phyloP scores from a whole-genome alignment of 179 eudicot genomes.

The Amaranthus tricolor region DNA sequence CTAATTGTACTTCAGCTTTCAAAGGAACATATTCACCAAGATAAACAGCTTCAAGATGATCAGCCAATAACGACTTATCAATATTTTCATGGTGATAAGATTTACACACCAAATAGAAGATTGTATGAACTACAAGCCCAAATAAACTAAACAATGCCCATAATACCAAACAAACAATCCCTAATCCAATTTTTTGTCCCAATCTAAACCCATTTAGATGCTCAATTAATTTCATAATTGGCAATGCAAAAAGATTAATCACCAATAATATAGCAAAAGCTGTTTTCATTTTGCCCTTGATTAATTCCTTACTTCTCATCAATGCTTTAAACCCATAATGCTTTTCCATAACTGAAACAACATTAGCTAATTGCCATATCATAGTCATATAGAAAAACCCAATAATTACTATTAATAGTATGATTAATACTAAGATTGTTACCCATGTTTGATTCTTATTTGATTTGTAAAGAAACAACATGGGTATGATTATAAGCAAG shows the following conservation, averaged over 20 bases:
- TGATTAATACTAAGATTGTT: background rate
- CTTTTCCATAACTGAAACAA: conserved; percentile 38
- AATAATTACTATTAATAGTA: conserved; percentile 7
- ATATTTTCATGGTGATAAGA: conserved; percentile 57
- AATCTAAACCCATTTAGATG: conserved; percentile 1
- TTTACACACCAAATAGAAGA: conserved; percentile 62
- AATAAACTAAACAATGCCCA: conserved; percentile 28
- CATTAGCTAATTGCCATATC: conserved; percentile 36
- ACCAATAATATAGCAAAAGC: conserved; percentile 12
- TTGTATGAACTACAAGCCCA: conserved; percentile 43
- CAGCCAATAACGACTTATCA: conserved; percentile 45
- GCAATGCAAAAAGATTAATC: background rate
- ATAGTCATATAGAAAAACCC: conserved; percentile 25
- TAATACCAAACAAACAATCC: conserved; percentile 29
- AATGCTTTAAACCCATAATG: conserved; percentile 30
- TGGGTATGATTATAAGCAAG: background rate
- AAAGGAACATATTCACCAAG: conserved; percentile 52
- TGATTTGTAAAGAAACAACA: background rate
- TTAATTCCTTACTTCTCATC: conserved; percentile 34
- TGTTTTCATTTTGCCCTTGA: conserved; percentile 30
- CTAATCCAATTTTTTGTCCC: conserved; percentile 19
- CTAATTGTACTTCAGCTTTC: background rate
- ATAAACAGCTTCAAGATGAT: conserved; percentile 49
- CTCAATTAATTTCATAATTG: background rate
- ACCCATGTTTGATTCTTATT: background rate